phyloP scores from a whole-genome alignment of 768 basidiomycete genomes.

The Lactarius hatsudake region DNA sequence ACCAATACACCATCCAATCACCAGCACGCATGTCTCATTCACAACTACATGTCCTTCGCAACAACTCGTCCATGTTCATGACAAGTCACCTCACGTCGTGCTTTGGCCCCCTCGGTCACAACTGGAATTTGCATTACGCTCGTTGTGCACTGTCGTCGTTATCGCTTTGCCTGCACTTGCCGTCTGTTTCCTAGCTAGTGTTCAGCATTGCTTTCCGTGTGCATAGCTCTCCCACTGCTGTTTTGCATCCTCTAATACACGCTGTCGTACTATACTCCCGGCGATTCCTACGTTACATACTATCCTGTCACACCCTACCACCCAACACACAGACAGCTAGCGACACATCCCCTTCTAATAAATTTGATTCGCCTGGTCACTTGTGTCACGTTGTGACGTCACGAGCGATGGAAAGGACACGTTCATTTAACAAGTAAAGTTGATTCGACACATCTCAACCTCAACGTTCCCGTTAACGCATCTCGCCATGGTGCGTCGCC shows the following conservation, averaged over 20 bases:
- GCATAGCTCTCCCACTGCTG: constrained; percentile 7
- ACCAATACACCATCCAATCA: constrained; percentile 1
- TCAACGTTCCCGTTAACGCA: not conserved
- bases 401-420: not conserved
- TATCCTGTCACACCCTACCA: constrained; percentile 8
- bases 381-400: constrained; percentile 11
- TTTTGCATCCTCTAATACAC: constrained; percentile 5
- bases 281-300: constrained; percentile 22
- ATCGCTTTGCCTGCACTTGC: constrained; percentile 19
- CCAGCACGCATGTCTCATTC: constrained; percentile 19
- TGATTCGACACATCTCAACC: not conserved
- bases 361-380: constrained; percentile 29
- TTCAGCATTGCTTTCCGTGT: constrained; percentile 7
- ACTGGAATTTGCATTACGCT: constrained; percentile 9
- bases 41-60: constrained; percentile 19
- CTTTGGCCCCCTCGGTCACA: not conserved
- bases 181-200: constrained; percentile 17
- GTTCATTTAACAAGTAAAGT: not conserved
- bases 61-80: constrained; percentile 19
- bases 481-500: constrained; percentile 15
- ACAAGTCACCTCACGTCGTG: constrained; percentile 2
- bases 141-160: constrained; percentile 15
- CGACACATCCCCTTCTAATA: constrained; percentile 33
- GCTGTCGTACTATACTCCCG: constrained; percentile 16
- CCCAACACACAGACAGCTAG: constrained; percentile 14